Evolutionary conservation across 2,329 filamentous ascomycete species (phyloP), one percentile per base, ranked within the genome.

Genomic region (Nakataea oryzae): DNA sequence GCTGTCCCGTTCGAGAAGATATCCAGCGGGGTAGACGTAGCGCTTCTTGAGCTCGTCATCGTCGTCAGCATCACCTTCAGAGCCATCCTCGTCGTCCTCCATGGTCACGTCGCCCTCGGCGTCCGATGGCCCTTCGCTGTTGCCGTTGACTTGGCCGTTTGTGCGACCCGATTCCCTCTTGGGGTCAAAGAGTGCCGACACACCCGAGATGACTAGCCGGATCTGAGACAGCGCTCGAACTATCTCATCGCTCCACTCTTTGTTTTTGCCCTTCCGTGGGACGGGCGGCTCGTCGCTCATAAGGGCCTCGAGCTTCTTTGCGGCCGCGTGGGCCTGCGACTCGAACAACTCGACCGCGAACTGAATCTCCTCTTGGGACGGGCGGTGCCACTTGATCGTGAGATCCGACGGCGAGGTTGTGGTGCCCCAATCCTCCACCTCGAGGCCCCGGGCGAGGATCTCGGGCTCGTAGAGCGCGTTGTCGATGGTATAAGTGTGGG

Each of bases 161-260:
- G 71, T 69, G 34, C 73, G 65, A 11, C 72, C 69, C 63, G 74
- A 72, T 4, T 87, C 86, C 24, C 86, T 84, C 68, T 86, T 83
- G 1, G 91, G 87, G 70, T 97, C 91, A 71, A 99, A 97, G 13
- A 99, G 80, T 1, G 90, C 87, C 9, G 93, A 93, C 63, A 96
- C 87, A 61, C 95, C 95, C 3, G 93, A 96, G 29, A 96, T 86
- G 57, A 96, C 86, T n/a, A 99, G 81, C 32, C 93, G 84, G 17
- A 99, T 80, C 60, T 97, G 87, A 14, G 93, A 90, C 62, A 99
- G 81, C 67, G 96, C 91, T 62, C 95, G 82, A 2, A 92, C 93
- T 30, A 97, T 88, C 72, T 99, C 96, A 72, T 99, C 95, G 0
- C 93, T 97, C 95, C 95, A 99, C 69, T 97, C 93, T 74, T 97